Evolutionary conservation across 495 filamentous ascomycete species (phyloP), one percentile per base, ranked within the genome.

Genomic region (Penicillium odoratum): DNA sequence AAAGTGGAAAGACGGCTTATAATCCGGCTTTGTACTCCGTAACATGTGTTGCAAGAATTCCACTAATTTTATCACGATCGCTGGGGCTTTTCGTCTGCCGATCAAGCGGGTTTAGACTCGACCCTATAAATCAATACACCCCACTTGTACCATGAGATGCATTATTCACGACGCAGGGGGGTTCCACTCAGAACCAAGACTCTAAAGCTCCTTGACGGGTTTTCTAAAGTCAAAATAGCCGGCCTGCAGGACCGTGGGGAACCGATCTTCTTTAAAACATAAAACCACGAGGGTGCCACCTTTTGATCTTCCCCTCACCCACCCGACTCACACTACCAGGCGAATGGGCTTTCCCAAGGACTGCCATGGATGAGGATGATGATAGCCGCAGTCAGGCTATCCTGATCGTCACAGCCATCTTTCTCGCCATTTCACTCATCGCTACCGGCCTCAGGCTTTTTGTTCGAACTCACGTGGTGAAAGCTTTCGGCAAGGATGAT

Each of bases 401-500:
- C 29, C 29, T 67, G 9, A 63, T 66, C 26, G 68, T 72, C 9
- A 69, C 69, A n/a, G 46, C 68, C 9, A 51, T 73, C 3, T 70
- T 74, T 43, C 59, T 74, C 42, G 65, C 38, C n/a, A 48, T 74
- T 11, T 67, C 70, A 0, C 42, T 68, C 5, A 5, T 66, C 4
- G 64, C 64, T 10, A 70, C 73, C 7, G 47, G 30, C 31, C 51
- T 74, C 2, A 62, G 72, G 53, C 62, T 61, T 30, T 72, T 69
- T 53, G 72, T 75, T 31, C 70, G 72, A 25, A 59, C 67, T 8
- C 63, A 55, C 4, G 34, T 73, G 9, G 67, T 73, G 0, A 60
- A 53, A 9, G 64, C 62, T 2, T 75, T 71, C 50, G 70, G 70
- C 4, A 69, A 69, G 61, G 72, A 75, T 64, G 72, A 75, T 55